A percentile compares a stretch with the other conserved stretches of the same genome.
phyloP scores from a whole-genome alignment of 352 stramenopile species.

The Phytopythium litorale region DNA sequence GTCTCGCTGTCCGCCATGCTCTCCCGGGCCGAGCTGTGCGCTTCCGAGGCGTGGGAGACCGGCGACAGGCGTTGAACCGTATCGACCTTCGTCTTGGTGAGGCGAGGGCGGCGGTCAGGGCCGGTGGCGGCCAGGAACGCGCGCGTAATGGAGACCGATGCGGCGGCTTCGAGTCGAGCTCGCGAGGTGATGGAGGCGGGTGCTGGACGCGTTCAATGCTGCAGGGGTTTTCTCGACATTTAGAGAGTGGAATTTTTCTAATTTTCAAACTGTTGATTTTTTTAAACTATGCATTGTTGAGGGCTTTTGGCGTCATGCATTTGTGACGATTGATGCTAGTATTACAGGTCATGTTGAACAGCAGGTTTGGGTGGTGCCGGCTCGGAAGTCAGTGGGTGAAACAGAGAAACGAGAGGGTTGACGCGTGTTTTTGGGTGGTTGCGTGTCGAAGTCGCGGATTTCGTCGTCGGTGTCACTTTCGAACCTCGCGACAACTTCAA shows the following conservation, averaged over 20 bases:
- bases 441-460: conserved; percentile 13
- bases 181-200: too few species aligned
- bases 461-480: conserved; percentile 58
- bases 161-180: not conserved
- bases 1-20: conserved; percentile 1
- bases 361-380: not conserved
- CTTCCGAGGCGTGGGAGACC: not conserved
- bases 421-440: conserved; percentile 1
- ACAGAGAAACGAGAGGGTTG: not conserved
- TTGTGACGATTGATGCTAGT: too few species aligned
- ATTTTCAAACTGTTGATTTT: too few species aligned
- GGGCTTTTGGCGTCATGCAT: too few species aligned
- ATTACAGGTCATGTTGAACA: too few species aligned
- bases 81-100: not conserved
- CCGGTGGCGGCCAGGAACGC: not conserved
- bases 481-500: conserved; percentile 56
- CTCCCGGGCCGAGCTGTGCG: not conserved
- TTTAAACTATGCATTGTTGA: too few species aligned
- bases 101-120: not conserved
- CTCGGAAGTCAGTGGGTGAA: not conserved
- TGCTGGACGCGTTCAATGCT: not conserved
- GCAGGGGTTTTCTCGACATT: too few species aligned
- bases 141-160: not conserved
- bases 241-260: too few species aligned
- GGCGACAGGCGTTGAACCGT: not conserved